phyloP scores from a whole-genome alignment of 2,329 filamentous ascomycete genomes.

The Fusarium chlamydosporum region DNA sequence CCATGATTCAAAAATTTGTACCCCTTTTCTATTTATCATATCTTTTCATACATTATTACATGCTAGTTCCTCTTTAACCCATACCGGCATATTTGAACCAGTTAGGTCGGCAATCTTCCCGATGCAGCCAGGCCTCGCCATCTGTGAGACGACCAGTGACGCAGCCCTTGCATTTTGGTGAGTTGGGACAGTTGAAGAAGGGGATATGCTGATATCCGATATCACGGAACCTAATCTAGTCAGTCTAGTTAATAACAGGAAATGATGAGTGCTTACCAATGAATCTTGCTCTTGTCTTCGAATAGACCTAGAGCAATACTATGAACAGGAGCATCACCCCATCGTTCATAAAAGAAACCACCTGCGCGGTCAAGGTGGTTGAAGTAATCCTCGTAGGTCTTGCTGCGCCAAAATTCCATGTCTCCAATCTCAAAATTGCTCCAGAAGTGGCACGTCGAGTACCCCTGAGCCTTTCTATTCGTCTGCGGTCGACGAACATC shows the following conservation, averaged over 20 bases:
- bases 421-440: slow-evolving; percentile 98
- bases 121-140: slow-evolving; percentile 85
- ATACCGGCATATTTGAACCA: slow-evolving; percentile 97
- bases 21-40: slow-evolving; percentile 31
- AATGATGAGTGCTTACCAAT: slow-evolving; percentile 76
- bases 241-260: neutral
- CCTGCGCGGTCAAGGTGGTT: slow-evolving; percentile 96
- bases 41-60: slow-evolving; percentile 26
- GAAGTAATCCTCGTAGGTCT: slow-evolving; percentile 95
- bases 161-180: slow-evolving; percentile 91
- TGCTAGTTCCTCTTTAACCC: slow-evolving; percentile 64
- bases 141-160: slow-evolving; percentile 90
- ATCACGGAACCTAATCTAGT: slow-evolving; percentile 86
- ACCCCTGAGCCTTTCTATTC: slow-evolving; percentile 86
- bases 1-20: slow-evolving; percentile 17
- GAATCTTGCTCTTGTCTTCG: slow-evolving; percentile 89
- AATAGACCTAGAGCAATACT: slow-evolving; percentile 93
- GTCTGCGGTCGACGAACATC: slow-evolving; percentile 81
- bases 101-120: slow-evolving; percentile 93
- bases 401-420: slow-evolving; percentile 91
- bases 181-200: slow-evolving; percentile 99
- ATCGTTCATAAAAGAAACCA: slow-evolving; percentile 98
- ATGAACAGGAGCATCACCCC: slow-evolving; percentile 98
- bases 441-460: slow-evolving; percentile 99
- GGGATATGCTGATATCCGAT: slow-evolving; percentile 99